A percentile compares a stretch with the other conserved stretches of the same genome.
phyloP scores from a whole-genome alignment of 2,329 filamentous ascomycete genomes.

The Fusarium camptoceras region DNA sequence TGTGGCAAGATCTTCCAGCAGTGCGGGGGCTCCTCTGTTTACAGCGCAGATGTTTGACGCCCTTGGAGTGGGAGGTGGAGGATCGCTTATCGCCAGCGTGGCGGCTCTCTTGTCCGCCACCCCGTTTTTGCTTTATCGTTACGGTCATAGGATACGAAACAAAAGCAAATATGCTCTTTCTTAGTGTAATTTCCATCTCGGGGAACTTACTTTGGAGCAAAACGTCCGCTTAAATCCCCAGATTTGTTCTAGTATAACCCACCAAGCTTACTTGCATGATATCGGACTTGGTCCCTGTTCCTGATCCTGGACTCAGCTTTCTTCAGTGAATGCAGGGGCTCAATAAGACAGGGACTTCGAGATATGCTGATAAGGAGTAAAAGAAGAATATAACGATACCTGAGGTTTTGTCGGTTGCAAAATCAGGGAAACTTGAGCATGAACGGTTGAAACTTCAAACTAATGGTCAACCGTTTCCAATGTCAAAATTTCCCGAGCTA shows the following conservation, averaged over 20 bases:
- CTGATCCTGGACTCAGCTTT: too few species aligned
- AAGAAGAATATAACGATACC: too few species aligned
- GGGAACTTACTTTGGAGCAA: too few species aligned
- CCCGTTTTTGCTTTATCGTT: neutral
- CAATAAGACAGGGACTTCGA: too few species aligned
- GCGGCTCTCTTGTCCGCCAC: neutral
- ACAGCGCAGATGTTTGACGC: neutral
- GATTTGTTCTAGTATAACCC: neutral
- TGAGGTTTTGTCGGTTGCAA: too few species aligned
- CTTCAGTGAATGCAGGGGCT: too few species aligned
- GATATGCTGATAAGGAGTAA: too few species aligned
- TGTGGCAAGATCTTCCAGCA: neutral
- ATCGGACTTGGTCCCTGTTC: too few species aligned
- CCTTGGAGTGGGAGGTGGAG: neutral
- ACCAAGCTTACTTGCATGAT: too few species aligned
- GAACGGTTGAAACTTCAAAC: neutral
- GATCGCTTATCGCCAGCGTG: neutral
- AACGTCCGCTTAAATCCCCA: neutral
- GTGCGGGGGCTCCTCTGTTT: neutral
- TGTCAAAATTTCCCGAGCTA: too few species aligned
- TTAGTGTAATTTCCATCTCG: accelerated
- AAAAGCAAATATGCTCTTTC: neutral
- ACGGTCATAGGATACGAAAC: neutral
- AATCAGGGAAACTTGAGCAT: too few species aligned
- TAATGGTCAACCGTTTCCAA: neutral